Evolutionary conservation across 495 filamentous ascomycete genomes (phyloP), one percentile per base, ranked within the genome.

Genomic region (Neurospora sp.): DNA sequence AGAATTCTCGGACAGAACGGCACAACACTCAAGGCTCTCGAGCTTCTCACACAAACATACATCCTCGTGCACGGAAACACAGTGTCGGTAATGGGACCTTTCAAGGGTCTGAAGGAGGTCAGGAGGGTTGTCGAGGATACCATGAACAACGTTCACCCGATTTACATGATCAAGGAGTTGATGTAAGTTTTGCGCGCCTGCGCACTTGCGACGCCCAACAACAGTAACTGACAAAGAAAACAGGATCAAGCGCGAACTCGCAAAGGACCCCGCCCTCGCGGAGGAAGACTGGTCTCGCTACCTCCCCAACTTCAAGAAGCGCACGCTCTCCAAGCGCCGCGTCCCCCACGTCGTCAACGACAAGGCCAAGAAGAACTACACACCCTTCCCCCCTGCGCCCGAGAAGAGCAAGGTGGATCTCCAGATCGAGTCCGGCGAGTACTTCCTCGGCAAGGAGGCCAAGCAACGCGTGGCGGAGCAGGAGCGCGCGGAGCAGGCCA

Each of bases 51-150:
- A 12, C 86, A 90, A 76, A 94, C 91, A 73, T 99, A 98, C 81
- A 93, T 99, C 74, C 87, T 98, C 66, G 96, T 99, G 1, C 96
- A 99, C 83, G 96, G 96, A 76, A 98, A 98, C 84, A 98, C 96
- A 0, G 96, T 99, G 38, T 87, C 89, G 31, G 91, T 89, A 6
- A 98, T 99, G 91, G 96, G 96, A 0, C 88, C 88, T 1, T 97
- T 90, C 83, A 96, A 97, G 81, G 94, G 94, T 16, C 82, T 99
- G 59, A 98, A 98, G 82, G 94, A 98, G 79, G 90, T 97, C 12
- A 91, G 96, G 69, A 86, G 93, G 20, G 90, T 98, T 9, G 88
- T 99, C 6, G 91, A 97, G 80, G 96, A 98, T 81, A 97, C 93
- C 82, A 98, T 99, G 96, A 89, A 89, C 41, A 99, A 99, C 80